These are phyloP conservation scores for Wallemia ichthyophaga DNA, from an alignment of 1,284 basidiomycete species.

Conservation along the genomic window DNA sequence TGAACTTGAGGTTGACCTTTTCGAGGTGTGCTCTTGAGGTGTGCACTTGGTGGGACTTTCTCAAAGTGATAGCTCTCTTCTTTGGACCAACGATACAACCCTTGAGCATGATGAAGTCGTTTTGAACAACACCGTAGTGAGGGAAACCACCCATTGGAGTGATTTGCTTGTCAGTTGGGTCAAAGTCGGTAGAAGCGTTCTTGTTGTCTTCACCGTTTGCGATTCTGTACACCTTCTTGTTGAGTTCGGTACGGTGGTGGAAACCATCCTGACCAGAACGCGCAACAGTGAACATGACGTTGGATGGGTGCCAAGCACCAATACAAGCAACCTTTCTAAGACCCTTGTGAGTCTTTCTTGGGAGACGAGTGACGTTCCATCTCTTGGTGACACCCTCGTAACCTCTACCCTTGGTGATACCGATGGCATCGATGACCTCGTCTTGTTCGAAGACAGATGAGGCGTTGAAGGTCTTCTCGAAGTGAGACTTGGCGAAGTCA, in stretches of 20 bases:
- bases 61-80: slow-evolving; percentile 87
- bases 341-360: slow-evolving; percentile 98
- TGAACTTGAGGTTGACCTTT: slow-evolving; percentile 95
- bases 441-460: slow-evolving; percentile 74
- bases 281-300: slow-evolving; percentile 99
- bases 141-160: slow-evolving; percentile 98
- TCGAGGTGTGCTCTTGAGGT: slow-evolving; percentile 39
- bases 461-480: slow-evolving; percentile 88
- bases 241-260: slow-evolving; percentile 91
- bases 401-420: slow-evolving; percentile 97
- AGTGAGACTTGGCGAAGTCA: slow-evolving; percentile 75
- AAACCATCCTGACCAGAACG: slow-evolving; percentile 99
- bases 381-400: slow-evolving; percentile 98
- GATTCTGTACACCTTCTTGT: slow-evolving; percentile 98
- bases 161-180: slow-evolving; percentile 78
- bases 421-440: slow-evolving; percentile 88
- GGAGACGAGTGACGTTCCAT: slow-evolving; percentile 98
- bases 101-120: slow-evolving; percentile 91
- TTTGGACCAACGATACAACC: slow-evolving; percentile 80
- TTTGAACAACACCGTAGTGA: slow-evolving; percentile 93
- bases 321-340: slow-evolving; percentile 99
- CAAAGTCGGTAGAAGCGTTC: slow-evolving; percentile 78
- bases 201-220: slow-evolving; percentile 45
- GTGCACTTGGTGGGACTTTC: slow-evolving; percentile 17
- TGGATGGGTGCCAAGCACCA: slow-evolving; percentile 94